Evolutionary conservation across 23 red algal genomes (phyloP).

Genomic region (Gracilaria domingensis): DNA sequence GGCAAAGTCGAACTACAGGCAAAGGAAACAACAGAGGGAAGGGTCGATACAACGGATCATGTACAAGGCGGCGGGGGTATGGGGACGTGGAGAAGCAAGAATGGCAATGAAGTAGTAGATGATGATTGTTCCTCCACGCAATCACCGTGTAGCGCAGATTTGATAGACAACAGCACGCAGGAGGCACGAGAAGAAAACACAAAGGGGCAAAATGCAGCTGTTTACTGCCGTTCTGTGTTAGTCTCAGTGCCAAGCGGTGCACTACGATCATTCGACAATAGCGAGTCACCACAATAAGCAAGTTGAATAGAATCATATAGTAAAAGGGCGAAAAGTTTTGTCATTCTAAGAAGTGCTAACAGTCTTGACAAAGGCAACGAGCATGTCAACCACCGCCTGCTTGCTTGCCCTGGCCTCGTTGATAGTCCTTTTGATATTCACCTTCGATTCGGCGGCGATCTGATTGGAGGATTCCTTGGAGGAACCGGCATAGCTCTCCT

Average conservation of each 20-base stretch:
- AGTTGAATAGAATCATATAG: constrained; percentile 9
- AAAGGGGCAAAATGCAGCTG: constrained; percentile 24
- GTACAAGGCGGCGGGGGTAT: not conserved
- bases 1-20: not conserved
- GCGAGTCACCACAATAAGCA: constrained; percentile 10
- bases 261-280: constrained; percentile 13
- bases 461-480: constrained; percentile 50
- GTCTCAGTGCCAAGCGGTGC: constrained; percentile 50
- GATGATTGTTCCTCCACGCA: constrained; percentile 26
- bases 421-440: constrained; percentile 55
- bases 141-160: constrained; percentile 11
- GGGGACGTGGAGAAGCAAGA: not conserved
- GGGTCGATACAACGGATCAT: not conserved
- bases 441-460: constrained; percentile 64
- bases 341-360: constrained; percentile 60
- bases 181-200: not conserved
- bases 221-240: constrained; percentile 46
- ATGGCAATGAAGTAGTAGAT: not conserved
- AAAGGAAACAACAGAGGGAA: not conserved
- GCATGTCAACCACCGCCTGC: constrained; percentile 74
- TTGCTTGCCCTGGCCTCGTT: constrained; percentile 49
- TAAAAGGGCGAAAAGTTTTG: constrained; percentile 13
- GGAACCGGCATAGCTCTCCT: constrained; percentile 56
- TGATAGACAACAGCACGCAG: not conserved
- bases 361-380: constrained; percentile 57